A percentile compares a stretch with the other conserved stretches of the same genome.
These are phyloP conservation scores for Hypsizygus marmoreus DNA, from an alignment of 768 basidiomycete species.

Conservation along the genomic window DNA sequence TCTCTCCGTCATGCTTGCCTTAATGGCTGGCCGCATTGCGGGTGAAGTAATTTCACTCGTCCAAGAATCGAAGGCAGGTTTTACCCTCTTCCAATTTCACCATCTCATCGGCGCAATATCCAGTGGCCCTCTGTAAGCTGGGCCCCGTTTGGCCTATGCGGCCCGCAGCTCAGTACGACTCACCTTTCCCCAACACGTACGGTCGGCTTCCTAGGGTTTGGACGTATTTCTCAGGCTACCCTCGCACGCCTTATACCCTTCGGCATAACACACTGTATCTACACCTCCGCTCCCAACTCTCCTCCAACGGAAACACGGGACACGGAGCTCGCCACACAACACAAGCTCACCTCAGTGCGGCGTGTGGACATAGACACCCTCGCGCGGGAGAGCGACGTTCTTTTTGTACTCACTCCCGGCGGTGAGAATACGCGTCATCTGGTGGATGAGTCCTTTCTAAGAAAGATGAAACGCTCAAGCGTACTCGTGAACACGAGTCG, in stretches of 20 bases:
- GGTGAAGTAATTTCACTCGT: conserved; percentile 66
- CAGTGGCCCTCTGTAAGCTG: conserved; percentile 84
- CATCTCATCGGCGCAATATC: not conserved
- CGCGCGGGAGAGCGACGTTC: conserved; percentile 76
- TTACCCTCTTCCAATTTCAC: not conserved
- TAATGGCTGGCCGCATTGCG: conserved; percentile 91
- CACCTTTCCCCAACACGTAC: conserved; percentile 55
- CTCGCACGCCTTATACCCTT: conserved; percentile 81
- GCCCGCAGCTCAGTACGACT: conserved; percentile 72
- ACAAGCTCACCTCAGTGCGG: conserved; percentile 44
- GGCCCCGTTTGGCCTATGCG: conserved; percentile 84
- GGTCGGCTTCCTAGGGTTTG: conserved; percentile 92
- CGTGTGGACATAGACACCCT: conserved; percentile 68
- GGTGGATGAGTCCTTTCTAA: conserved; percentile 70
- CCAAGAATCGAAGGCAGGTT: conserved; percentile 63
- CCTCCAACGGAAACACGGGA: conserved; percentile 46
- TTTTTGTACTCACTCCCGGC: conserved; percentile 84
- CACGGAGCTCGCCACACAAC: conserved; percentile 28
- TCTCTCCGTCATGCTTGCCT: conserved; percentile 81
- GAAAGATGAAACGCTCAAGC: conserved; percentile 81
- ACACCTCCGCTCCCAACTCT: conserved; percentile 60
- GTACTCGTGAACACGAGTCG: conserved; percentile 85
- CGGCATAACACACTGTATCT: conserved; percentile 74
- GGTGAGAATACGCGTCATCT: conserved; percentile 71
- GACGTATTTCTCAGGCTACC: conserved; percentile 88